Evolutionary conservation across 2,329 filamentous ascomycete species (phyloP).

Genomic region (Penicillium sp.): DNA sequence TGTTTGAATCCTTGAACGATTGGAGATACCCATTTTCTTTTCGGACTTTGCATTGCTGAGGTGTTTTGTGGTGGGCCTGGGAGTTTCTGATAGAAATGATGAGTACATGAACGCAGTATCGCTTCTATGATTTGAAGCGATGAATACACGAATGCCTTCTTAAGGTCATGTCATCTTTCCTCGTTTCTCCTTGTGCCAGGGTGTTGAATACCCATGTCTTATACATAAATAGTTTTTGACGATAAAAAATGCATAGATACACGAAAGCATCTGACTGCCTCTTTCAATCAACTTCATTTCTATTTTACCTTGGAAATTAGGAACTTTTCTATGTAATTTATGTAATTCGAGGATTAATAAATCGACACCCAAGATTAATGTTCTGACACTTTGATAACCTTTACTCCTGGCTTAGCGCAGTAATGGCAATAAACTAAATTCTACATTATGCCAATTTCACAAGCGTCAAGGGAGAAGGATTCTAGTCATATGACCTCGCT

Average conservation of each 20-base stretch:
- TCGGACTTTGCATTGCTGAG: background rate
- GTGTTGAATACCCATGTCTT: background rate
- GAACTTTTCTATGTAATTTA: background rate
- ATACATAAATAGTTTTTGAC: background rate
- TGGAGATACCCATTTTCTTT: conserved; percentile 12
- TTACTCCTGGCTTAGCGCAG: no score
- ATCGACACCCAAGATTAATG: no score
- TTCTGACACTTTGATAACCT: no score
- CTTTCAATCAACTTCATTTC: no score
- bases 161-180: background rate
- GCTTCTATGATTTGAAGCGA: background rate
- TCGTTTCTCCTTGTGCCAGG: background rate
- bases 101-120: background rate
- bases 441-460: no score
- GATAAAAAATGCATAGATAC: background rate
- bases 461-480: no score
- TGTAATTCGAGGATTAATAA: no score
- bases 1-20: conserved; percentile 6
- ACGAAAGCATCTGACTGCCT: background rate
- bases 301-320: background rate
- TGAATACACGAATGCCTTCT: background rate
- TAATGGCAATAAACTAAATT: no score
- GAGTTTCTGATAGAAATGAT: background rate
- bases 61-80: background rate
- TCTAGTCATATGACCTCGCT: no score